Base-by-base conservation (phyloP, 75 land plant species). In the Gnetum montanum region DNA sequence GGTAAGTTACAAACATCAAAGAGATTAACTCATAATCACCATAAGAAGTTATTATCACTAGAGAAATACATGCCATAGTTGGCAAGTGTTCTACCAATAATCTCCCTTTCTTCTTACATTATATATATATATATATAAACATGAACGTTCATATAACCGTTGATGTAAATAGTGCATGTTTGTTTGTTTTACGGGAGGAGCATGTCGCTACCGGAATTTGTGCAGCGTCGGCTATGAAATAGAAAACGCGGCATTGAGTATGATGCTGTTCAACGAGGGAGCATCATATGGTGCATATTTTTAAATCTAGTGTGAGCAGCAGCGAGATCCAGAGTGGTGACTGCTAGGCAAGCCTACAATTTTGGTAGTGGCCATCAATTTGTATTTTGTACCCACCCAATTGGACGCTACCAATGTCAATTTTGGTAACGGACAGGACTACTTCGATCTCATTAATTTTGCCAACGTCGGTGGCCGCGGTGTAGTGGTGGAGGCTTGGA, bases 371-470 rank as follows among this genome's bases (percentile, higher is more conserved):
- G 60, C 71, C 33, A 69, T 67, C 23, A 69, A 69, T 41, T 55
- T 63, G 49, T n/a, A n/a, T n/a, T n/a, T n/a, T n/a, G n/a, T 69
- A 67, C 49, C 71, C 71, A n/a, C n/a, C n/a, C n/a, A n/a, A n/a
- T n/a, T n/a, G n/a, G n/a, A n/a, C n/a, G n/a, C n/a, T n/a, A n/a
- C n/a, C n/a, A n/a, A n/a, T n/a, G n/a, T n/a, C n/a, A n/a, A n/a
- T n/a, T n/a, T n/a, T n/a, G n/a, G n/a, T n/a, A 11, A 74, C 13
- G 23, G 74, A 27, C 10, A 69, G 78, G 33, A 78, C 86, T 10
- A 88, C 8, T 5, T 76, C 82, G 66, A 88, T 95, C 64, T 92
- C 97, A 5, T 51, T 75, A 77, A 88, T 95, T 41, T 82, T 67
- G 20, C 70, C 81, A 6, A 76, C 71, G 77, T 85, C 80, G 27